Conservation (phyloP, 2,329 filamentous ascomycete genomes). For the Aspergillus clavatus region DNA sequence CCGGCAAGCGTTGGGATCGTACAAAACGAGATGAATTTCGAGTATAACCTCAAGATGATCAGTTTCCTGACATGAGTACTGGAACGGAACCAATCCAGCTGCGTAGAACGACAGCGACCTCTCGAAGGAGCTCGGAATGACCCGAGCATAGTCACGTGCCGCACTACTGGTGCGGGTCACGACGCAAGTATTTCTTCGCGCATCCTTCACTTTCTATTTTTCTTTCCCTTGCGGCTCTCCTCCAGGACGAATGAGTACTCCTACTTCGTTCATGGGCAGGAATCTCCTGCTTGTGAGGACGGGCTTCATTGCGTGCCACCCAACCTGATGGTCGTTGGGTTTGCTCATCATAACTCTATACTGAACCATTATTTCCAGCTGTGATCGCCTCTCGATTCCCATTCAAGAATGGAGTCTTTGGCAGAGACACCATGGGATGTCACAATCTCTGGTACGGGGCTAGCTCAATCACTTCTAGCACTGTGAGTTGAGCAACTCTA, state of each 20-base stretch:
- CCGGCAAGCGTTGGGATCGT: too few relatives aligned
- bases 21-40: too few relatives aligned
- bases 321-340: conserved; percentile 22
- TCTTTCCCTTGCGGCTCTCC: conserved; percentile 7
- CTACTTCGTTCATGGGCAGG: conserved; percentile 18
- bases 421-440: conserved; percentile 73
- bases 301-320: conserved; percentile 12
- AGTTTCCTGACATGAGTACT: too few relatives aligned
- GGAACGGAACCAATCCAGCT: too few relatives aligned
- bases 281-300: conserved; percentile 7
- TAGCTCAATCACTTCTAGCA: conserved; percentile 74
- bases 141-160: conserved; percentile 17
- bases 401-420: conserved; percentile 62
- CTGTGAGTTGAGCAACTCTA: conserved; percentile 50
- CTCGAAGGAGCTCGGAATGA: background rate
- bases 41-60: too few relatives aligned
- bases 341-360: conserved; percentile 12
- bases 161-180: conserved; percentile 11
- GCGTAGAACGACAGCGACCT: too few relatives aligned
- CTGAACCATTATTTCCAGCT: conserved; percentile 17
- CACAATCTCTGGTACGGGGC: conserved; percentile 71
- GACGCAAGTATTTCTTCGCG: conserved; percentile 15
- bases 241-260: conserved; percentile 9
- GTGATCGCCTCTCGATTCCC: conserved; percentile 10
- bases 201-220: conserved; percentile 15